Percentiles rank a stretch among this genome's conserved stretches.
Evolutionary conservation across 306 rosid genomes (phyloP).

Genomic region (Corylus heterophylla): DNA sequence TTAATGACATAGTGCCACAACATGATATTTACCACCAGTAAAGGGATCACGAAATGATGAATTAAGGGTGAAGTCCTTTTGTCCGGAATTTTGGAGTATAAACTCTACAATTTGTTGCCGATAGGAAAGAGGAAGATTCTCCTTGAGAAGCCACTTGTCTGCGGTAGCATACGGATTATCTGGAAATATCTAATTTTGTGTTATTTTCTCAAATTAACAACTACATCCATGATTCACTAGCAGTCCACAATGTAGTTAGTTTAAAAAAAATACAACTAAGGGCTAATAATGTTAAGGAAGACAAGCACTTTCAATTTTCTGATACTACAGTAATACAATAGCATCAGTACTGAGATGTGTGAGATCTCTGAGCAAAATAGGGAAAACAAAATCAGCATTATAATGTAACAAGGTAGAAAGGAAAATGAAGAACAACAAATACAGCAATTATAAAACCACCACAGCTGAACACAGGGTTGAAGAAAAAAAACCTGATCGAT

Average conservation of each 20-base stretch:
- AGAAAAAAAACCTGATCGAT: slow-evolving; percentile 66
- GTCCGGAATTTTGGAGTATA: slow-evolving; percentile 90
- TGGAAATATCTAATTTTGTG: slow-evolving; percentile 37
- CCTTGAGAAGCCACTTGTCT: slow-evolving; percentile 94
- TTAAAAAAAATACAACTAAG: background rate
- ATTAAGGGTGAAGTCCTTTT: slow-evolving; percentile 65
- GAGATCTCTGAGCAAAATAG: slow-evolving; percentile 12
- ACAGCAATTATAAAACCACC: slow-evolving; percentile 1
- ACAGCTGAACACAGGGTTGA: slow-evolving; percentile 6
- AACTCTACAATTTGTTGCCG: slow-evolving; percentile 92
- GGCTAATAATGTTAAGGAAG: slow-evolving; percentile 6
- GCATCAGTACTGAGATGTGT: slow-evolving; percentile 12
- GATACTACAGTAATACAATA: slow-evolving; percentile 24
- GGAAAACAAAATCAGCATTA: slow-evolving; percentile 13
- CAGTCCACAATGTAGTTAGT: slow-evolving; percentile 7
- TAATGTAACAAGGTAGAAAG: slow-evolving; percentile 16
- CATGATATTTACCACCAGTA: slow-evolving; percentile 75
- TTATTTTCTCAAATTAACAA: slow-evolving; percentile 19
- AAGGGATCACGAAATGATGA: slow-evolving; percentile 85
- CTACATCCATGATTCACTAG: slow-evolving; percentile 10
- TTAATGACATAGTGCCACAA: slow-evolving; percentile 15
- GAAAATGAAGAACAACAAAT: slow-evolving; percentile 1
- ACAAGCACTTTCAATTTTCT: slow-evolving; percentile 7
- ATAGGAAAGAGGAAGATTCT: slow-evolving; percentile 83
- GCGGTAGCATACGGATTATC: slow-evolving; percentile 85